Evolutionary conservation across 306 rosid genomes (phyloP), one percentile per base, ranked within the genome.

Genomic region (Adenanthera pavonina): DNA sequence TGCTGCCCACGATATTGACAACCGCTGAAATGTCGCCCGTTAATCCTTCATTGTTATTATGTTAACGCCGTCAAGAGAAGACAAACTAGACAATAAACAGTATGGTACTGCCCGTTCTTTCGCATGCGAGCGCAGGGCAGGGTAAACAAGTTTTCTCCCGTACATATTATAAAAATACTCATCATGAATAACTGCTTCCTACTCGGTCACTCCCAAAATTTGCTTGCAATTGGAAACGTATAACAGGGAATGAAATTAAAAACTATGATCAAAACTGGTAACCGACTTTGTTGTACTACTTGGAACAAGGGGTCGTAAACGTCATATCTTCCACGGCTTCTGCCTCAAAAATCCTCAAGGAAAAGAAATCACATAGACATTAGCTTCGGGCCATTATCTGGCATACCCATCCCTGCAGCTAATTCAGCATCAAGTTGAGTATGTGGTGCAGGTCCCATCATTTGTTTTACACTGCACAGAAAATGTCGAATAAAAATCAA

Each of bases 351-450:
- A 20, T 57, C 35, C 0, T 57, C 1, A 19, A 9, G 10, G 20
- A 56, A 56, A 20, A 30, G 14, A 19, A 61, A 61, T 84, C 86
- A 91, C 87, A 89, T 89, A 34, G 93, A 88, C 98, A 93, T 91
- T 46, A 95, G 90, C 90, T 91, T 95, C 36, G 94, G 97, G 54
- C 98, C 99, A 60, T 95, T 93, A 80, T 95, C 99, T 1, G 98
- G 99, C 95, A 86, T 90, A 67, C 99, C 99, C 99, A 95, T 93
- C 61, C 99, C 99, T 20, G 87, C 89, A 48, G 99, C 99, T 85
- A 95, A 70, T 1, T 95, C 99, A 0, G 99, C 99, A 57, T 93
- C 99, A 34, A 95, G 90, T 80, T 95, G 99, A 10, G 93, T 90
- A 71, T 95, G 99, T 8, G 99, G 99, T 56, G 97, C 98, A 25